Base-by-base conservation (phyloP, 1,284 basidiomycete genomes). In the Heterobasidion parviporum region DNA sequence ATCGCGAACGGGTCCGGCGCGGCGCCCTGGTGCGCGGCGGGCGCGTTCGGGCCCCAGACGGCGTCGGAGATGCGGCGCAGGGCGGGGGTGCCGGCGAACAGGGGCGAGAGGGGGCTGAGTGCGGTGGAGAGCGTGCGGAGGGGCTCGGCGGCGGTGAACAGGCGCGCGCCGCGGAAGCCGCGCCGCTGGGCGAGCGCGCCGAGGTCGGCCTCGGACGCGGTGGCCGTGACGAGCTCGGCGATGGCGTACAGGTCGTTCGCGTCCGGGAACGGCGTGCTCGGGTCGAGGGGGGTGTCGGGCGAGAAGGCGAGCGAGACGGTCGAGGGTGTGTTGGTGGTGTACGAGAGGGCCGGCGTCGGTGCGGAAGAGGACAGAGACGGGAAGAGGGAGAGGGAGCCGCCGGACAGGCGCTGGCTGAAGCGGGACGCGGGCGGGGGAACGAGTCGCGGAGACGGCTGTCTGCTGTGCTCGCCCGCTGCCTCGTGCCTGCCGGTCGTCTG, bases 1-100 rank as follows among this genome's bases (percentile, higher is more conserved):
- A 16, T 52, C 43, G 50, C 38, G 18, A 56, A 52, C 7, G 55
- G 55, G 26, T 52, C 38, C 6, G 50, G 33, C 9, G 34, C 55
- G 50, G 33, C 12, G 34, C 55, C n/a, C 33, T 47, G 34, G 38
- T 41, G 43, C 35, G 14, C 5, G 35, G 14, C 53, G 20, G 16
- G 14, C 15, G 36, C 10, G 18, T 20, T 41, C 20, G 50, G 32
- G 38, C n/a, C 18, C 50, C 12, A 51, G 52, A 54, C 32, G 44
- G 47, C 20, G 45, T 44, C 47, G 15, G 53, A 54, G 14, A 54
- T 26, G 15, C 53, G 43, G 7, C 53, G 53, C 7, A 54, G 18
- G 15, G 53, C 34, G 8, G 15, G 36, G 9, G 43, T 33, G 20
- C 41, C 34, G n/a, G 53, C 12, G 16, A 54, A 54, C 32, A 47